Percentiles rank a stretch among this genome's conserved stretches.
Evolutionary conservation across 805 yeast genomes (phyloP).

Genomic region (Kodamaea neixiangensis): DNA sequence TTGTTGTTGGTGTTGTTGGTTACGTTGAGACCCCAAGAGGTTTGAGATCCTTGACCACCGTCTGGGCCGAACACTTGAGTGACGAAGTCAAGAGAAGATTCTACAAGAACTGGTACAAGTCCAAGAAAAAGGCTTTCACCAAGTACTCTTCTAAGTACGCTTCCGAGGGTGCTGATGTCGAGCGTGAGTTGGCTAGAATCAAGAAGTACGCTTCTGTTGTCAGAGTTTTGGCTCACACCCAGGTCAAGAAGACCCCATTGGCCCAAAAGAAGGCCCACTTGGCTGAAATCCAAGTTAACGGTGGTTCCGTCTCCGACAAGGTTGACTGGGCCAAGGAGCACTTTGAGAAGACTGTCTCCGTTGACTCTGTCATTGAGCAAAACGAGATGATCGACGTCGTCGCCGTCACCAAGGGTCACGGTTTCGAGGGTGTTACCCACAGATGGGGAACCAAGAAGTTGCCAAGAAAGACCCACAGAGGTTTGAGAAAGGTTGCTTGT

Average conservation of each 20-base stretch:
- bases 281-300: constrained; percentile 99
- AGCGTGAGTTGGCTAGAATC: constrained; percentile 97
- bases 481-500: constrained; percentile 99
- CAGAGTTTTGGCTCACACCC: constrained; percentile 99
- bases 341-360: constrained; percentile 98
- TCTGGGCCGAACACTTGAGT: constrained; percentile 99
- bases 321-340: constrained; percentile 98
- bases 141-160: constrained; percentile 99
- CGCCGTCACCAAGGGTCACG: constrained; percentile 99
- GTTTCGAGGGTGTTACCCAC: constrained; percentile 99
- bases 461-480: constrained; percentile 99
- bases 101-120: constrained; percentile 99
- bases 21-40: constrained; percentile 99
- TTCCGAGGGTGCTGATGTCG: constrained; percentile 82
- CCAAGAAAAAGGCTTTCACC: constrained; percentile 99
- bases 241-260: constrained; percentile 98
- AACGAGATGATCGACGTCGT: constrained; percentile 98
- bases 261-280: constrained; percentile 99
- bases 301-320: constrained; percentile 98
- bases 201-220: constrained; percentile 97
- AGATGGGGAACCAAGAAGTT: constrained; percentile 99
- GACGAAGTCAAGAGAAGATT: constrained; percentile 99
- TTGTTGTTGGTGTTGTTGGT: constrained; percentile 99
- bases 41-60: constrained; percentile 98
- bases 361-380: constrained; percentile 96